Evolutionary conservation across 345 rosid species (phyloP), one percentile per base, ranked within the genome.

Genomic region (Ceriops zippeliana): DNA sequence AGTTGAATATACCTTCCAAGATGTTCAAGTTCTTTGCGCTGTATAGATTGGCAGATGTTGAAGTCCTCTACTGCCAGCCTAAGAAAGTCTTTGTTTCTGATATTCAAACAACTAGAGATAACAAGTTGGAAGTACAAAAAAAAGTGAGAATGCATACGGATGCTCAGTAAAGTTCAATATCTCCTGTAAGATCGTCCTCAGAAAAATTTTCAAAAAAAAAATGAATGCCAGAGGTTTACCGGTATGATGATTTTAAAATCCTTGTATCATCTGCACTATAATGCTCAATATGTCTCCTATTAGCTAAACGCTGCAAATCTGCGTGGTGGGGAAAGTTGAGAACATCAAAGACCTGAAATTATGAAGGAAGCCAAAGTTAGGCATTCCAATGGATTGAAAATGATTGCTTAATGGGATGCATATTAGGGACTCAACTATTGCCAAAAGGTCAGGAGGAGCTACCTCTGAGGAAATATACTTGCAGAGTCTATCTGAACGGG

Each of bases 41-140:
- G 88, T 28, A 86, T 68, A 6, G 84, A 81, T 76, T 87, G 97
- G 72, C 89, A 84, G 64, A 59, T 73, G 76, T 86, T 90, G 86
- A 87, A 90, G 79, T 89, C 89, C 28, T 81, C 90, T 62, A 75
- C 85, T 5, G 96, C 93, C 79, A 93, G 52, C 67, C 82, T 85
- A 71, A 85, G 77, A 77, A 86, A 77, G 75, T 81, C 87, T 49
- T 82, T 69, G 73, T 78, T 81, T 51, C 78, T 72, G 22, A 75
- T 27, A 73, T 74, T 81, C 15, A 51, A 59, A 22, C 74, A 84
- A 46, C 97, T 90, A 80, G 73, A 56, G 28, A 56, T 5, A 24
- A 56, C 56, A 86, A 10, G 63, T 24, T 22, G 73, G 73, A 78
- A 58, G 35, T 21, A 56, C 37, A 65, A 31, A 65, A 31, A 6